Percentiles rank a stretch among this genome's conserved stretches.
Conservation (phyloP, 192 early-diverging fungal genomes). For the Geosiphon pyriformis region DNA sequence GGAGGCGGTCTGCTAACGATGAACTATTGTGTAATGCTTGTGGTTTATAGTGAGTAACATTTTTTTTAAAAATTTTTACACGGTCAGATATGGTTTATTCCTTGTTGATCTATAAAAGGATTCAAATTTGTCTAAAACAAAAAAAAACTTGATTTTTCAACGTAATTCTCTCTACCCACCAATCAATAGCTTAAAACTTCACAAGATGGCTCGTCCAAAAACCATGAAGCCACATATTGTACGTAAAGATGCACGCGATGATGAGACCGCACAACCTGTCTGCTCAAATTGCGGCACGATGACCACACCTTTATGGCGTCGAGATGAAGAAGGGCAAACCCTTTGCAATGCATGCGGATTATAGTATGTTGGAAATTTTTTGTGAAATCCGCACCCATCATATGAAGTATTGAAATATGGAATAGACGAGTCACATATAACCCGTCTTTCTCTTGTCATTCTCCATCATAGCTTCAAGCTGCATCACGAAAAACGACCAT, state of each 20-base stretch:
- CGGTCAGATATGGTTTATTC: too few relatives aligned
- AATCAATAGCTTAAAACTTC: constrained; percentile 62
- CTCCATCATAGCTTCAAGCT: constrained; percentile 39
- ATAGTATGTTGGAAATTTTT: constrained; percentile 37
- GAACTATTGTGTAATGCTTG: constrained; percentile 95
- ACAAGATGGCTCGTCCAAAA: constrained; percentile 76
- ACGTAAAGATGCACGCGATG: constrained; percentile 42
- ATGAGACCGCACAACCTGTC: constrained; percentile 40
- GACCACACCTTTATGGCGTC: constrained; percentile 92
- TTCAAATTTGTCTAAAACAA: constrained; percentile 2
- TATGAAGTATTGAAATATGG: too few relatives aligned
- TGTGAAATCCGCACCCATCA: too few relatives aligned
- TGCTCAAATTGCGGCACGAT: constrained; percentile 77
- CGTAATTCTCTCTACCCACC: not conserved
- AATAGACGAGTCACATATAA: too few relatives aligned
- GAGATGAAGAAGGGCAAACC: constrained; percentile 47
- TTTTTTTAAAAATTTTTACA: constrained; percentile 6
- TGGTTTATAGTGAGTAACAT: constrained; percentile 75
- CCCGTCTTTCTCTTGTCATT: too few relatives aligned
- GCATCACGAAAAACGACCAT: constrained; percentile 45
- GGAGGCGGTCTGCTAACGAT: constrained; percentile 84
- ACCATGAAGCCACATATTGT: constrained; percentile 70
- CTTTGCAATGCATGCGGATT: constrained; percentile 50
- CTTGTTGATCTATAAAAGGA: not conserved
- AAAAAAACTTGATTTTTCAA: not conserved